Conservation (phyloP, 345 rosid genomes). For the Citrus sinensis region DVS_A1.0 CM039165.1:2448001-2448500, state of each 20-base stretch:
- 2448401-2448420: constrained; percentile 38
- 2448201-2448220: constrained; percentile 11
- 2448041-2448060: neutral
- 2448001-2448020: neutral
- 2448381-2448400: constrained; percentile 61
- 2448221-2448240: neutral
- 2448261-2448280: too few species aligned
- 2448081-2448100: neutral
- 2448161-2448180: constrained; percentile 22
- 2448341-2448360: neutral
- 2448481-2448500: neutral
- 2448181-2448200: constrained; percentile 15
- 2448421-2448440: constrained; percentile 20
- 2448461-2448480: neutral
- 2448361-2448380: neutral
- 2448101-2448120: constrained; percentile 29
- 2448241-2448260: neutral
- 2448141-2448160: constrained; percentile 23
- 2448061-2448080: too few species aligned
- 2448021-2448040: neutral
- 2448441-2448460: constrained; percentile 45
- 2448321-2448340: too few species aligned
- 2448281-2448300: too few species aligned
- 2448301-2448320: too few species aligned
- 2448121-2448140: constrained; percentile 31